Evolutionary conservation across 2,329 filamentous ascomycete genomes (phyloP), one percentile per base, ranked within the genome.

Genomic region (Nemania sp.): DNA sequence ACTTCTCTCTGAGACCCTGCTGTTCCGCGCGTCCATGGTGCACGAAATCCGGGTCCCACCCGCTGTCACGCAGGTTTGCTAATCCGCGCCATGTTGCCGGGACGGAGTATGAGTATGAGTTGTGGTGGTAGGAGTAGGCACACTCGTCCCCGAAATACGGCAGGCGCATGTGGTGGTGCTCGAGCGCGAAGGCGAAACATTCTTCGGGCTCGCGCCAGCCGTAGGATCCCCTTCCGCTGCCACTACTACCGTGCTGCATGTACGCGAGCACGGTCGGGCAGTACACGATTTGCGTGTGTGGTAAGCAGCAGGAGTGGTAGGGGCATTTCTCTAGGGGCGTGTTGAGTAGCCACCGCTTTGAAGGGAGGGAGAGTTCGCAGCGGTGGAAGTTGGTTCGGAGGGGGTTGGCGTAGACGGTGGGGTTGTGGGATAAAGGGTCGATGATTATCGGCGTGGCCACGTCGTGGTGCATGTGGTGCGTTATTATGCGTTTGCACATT

Each of bases 381-480:
- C 12, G 36, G 37, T 68, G 66, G 20, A 28, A 54, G 0, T n/a
- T 39, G 0, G 66, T 67, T 3, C 41, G 57, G 0, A 59, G 47
- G 1, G 63, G 59, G 40, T 67, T 65, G 5, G 53, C 57, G 46
- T 57, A 61, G n/a, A 60, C 11, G 14, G 20, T 8, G 1, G 57
- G 34, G 3, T 34, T 6, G 1, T 17, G 3, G 8, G 12, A 6
- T 5, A 11, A 1, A 5, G 56, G 14, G 14, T 61, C 48, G 1
- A 61, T 33, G n/a, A 65, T 55, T 56, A 68, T 65, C 0, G 62
- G 59, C 0, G 14, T 22, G 1, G 63, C 59, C 26, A 66, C 62
- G 24, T 68, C 65, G 52, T 68, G 64, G 52, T 68, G 62, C 65
- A 67, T 69, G 6, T 52, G n/a, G 26, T 69, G 65, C 2, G 39